Percentiles rank a stretch among this genome's conserved stretches.
phyloP scores from a whole-genome alignment of 768 basidiomycete species.

The Lactifluus subvellereus region DNA sequence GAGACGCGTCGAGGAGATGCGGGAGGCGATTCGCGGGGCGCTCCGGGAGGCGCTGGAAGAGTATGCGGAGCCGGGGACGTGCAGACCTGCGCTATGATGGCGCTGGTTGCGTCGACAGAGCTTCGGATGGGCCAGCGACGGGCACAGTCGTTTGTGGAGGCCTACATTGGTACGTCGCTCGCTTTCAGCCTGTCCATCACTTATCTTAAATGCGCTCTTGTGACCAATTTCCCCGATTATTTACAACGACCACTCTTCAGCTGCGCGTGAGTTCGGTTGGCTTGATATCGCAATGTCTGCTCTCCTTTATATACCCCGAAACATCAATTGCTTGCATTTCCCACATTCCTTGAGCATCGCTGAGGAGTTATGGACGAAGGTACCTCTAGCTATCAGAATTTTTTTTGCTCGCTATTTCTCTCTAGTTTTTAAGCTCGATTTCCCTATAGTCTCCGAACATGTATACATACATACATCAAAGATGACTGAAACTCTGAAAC shows the following conservation, averaged over 20 bases:
- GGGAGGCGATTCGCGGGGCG: conserved; percentile 11
- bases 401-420: background rate
- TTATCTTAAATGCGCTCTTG: conserved; percentile 9
- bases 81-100: conserved; percentile 73
- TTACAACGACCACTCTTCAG: conserved; percentile 17
- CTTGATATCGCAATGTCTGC: conserved; percentile 19
- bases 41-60: conserved; percentile 17
- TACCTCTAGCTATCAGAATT: conserved; percentile 3
- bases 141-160: conserved; percentile 51
- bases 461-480: conserved; percentile 21
- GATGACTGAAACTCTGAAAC: background rate
- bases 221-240: conserved; percentile 13
- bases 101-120: conserved; percentile 55
- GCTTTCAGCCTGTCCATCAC: conserved; percentile 12
- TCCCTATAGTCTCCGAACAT: conserved; percentile 12
- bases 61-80: conserved; percentile 51
- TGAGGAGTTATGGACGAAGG: conserved; percentile 14
- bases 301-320: conserved; percentile 21
- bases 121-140: conserved; percentile 43
- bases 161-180: conserved; percentile 60
- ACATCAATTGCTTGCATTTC: conserved; percentile 23
- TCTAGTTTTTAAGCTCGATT: background rate
- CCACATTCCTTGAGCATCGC: conserved; percentile 11
- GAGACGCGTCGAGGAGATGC: conserved; percentile 15
- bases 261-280: conserved; percentile 16